Evolutionary conservation across 805 yeast species (phyloP).

Genomic region (Teunomyces kruisii): DNA sequence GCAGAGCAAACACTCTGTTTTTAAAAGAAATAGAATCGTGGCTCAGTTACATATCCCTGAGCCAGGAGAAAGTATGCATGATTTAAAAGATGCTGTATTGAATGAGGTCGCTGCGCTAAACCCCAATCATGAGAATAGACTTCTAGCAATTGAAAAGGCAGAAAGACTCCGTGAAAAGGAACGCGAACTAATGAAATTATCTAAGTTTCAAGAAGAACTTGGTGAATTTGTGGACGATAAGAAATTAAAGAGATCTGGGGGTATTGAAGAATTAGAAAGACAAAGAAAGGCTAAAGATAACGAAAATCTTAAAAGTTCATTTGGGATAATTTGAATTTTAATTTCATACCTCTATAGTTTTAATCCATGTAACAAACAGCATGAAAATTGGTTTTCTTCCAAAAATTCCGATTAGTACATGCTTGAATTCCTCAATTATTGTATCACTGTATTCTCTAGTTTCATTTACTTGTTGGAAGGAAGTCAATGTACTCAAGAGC

Average conservation of each 20-base stretch:
- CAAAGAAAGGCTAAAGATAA: conserved; percentile 65
- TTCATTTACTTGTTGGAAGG: conserved; percentile 3
- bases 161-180: conserved; percentile 78
- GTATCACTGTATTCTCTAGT: conserved; percentile 1
- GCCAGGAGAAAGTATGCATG: conserved; percentile 62
- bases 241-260: conserved; percentile 80
- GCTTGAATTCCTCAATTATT: conserved; percentile 10
- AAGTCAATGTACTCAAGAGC: not conserved
- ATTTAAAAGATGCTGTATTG: conserved; percentile 73
- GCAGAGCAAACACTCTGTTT: conserved; percentile 61
- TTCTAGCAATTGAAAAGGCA: conserved; percentile 87
- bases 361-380: conserved; percentile 6
- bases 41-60: conserved; percentile 50
- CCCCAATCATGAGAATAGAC: conserved; percentile 82
- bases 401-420: not conserved
- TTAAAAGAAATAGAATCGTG: conserved; percentile 35
- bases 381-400: not conserved
- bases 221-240: conserved; percentile 80
- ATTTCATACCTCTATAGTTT: not conserved
- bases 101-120: conserved; percentile 73
- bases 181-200: conserved; percentile 51
- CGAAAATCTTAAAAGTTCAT: conserved; percentile 57
- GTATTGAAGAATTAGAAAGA: conserved; percentile 83
- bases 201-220: conserved; percentile 80
- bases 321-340: conserved; percentile 25